These are phyloP conservation scores for Ballota nigra DNA, from an alignment of 257 asterid species.

Conservation along the genomic window DNA sequence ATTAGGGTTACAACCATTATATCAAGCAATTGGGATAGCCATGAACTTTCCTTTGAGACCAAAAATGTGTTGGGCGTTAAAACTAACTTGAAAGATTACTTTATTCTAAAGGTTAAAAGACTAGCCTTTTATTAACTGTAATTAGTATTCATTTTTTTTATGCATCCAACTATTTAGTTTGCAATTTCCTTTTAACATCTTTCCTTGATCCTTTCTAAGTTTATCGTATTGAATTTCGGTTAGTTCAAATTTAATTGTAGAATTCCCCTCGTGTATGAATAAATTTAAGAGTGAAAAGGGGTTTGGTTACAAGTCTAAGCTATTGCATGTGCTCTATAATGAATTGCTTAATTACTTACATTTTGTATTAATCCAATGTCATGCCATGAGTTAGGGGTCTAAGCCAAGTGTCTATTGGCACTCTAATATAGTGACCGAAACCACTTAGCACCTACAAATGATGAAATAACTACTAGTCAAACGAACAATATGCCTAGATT, in stretches of 20 bases:
- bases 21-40: neutral
- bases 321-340: neutral
- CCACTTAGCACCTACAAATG: neutral
- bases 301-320: neutral
- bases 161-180: neutral
- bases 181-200: neutral
- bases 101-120: neutral
- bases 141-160: neutral
- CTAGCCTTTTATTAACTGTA: neutral
- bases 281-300: neutral
- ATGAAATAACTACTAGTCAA: neutral
- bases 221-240: neutral
- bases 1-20: neutral
- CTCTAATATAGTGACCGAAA: no score
- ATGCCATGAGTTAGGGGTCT: neutral
- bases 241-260: neutral
- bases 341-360: neutral
- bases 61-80: neutral
- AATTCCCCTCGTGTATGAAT: neutral
- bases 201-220: neutral
- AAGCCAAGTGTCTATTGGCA: no score
- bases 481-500: neutral
- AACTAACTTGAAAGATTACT: neutral
- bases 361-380: neutral
- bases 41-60: neutral